phyloP scores from a whole-genome alignment of 1,139 yeast genomes.

The Zygosaccharomyces sapae region DNA sequence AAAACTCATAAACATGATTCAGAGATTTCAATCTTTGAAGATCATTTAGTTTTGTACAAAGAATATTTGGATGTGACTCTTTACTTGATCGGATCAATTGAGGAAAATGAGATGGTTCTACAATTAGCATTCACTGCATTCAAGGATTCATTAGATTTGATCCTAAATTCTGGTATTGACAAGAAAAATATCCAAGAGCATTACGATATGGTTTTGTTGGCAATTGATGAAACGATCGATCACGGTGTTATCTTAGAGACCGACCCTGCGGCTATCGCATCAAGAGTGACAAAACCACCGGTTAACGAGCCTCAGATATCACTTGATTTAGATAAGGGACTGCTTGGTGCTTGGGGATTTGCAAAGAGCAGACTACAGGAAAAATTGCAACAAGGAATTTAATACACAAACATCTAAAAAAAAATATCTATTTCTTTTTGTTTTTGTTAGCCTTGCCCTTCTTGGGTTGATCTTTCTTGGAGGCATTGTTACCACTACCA shows the following conservation, averaged over 20 bases:
- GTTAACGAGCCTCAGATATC: conserved; percentile 57
- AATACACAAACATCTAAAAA: conserved; percentile 11
- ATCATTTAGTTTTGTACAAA: conserved; percentile 75
- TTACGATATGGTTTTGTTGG: conserved; percentile 80
- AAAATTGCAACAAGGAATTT: conserved; percentile 66
- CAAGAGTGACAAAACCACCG: conserved; percentile 86
- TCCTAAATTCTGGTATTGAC: conserved; percentile 73
- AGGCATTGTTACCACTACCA: conserved; percentile 29
- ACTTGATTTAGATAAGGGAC: conserved; percentile 84
- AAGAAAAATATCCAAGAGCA: conserved; percentile 73
- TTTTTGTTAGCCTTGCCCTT: conserved; percentile 21
- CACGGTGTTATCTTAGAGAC: conserved; percentile 89
- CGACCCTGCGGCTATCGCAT: conserved; percentile 79
- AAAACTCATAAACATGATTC: conserved; percentile 78
- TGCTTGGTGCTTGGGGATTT: conserved; percentile 82
- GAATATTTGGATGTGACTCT: conserved; percentile 72
- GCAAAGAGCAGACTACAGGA: conserved; percentile 86
- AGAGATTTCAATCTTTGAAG: conserved; percentile 76
- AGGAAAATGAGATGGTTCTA: conserved; percentile 82
- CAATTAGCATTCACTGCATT: conserved; percentile 75
- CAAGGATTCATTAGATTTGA: conserved; percentile 73
- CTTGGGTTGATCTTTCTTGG: conserved; percentile 19
- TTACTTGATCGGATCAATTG: conserved; percentile 65
- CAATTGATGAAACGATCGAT: conserved; percentile 88
- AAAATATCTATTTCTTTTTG: conserved; percentile 8